Base-by-base conservation (phyloP, 345 rosid species). In the Dimocarpus longan region DNA sequence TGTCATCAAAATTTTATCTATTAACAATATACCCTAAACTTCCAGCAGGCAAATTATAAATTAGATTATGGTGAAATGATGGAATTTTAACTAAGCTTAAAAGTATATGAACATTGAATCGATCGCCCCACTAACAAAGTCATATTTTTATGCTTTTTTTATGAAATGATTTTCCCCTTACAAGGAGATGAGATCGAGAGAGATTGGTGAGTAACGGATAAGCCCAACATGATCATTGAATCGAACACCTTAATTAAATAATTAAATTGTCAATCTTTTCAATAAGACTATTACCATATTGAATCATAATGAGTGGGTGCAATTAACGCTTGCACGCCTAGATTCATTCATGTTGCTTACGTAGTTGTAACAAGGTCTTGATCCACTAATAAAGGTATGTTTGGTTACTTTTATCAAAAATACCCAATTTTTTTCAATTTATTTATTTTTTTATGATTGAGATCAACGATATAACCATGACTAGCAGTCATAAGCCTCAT, bases 321-420 rank as follows among this genome's bases (percentile, higher is more conserved):
- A 60, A 70, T 78, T 21, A 22, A 73, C 74, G 69, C 10, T 50
- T 57, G 78, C 79, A 56, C 77, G 50, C 62, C 68, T 60, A 6
- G 19, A 66, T 76, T 70, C 32, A 66, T 76, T 70, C 32, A 54
- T 82, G 85, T 57, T 79, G 84, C 80, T 84, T 77, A 83, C 81
- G 74, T 82, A 78, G 86, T 82, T 83, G 74, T 66, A 81, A 50
- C 75, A 75, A 79, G 88, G 80, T 78, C 85, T 76, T 71, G 48
- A 70, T 81, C 91, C 93, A 86, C 90, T 87, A 80, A 65, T 76
- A 81, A 81, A 82, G 81, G 84, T 60, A 71, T 10, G 66, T 60
- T 37, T 60, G 73, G 66, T 65, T 78, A 68, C 75, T 71, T 60
- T 79, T 57, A 81, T 65, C 39, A 71, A 68, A 42, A 44, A 67